A percentile compares a stretch with the other conserved stretches of the same genome.
Evolutionary conservation across 176 grass and related monocot species (phyloP).

Genomic region (Triticum urartu): DNA sequence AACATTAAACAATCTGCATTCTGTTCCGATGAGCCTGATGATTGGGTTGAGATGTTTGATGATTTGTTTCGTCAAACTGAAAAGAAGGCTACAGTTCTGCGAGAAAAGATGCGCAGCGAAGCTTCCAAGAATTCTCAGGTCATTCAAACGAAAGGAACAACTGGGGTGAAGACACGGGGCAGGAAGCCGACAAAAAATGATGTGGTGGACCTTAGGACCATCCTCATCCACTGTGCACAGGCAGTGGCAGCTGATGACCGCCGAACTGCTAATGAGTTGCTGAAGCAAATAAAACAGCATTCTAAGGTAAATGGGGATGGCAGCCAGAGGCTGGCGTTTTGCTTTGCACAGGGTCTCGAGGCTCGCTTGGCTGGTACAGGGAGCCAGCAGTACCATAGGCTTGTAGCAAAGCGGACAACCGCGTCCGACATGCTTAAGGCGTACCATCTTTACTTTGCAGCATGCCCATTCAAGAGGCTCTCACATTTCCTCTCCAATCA

Average conservation of each 20-base stretch:
- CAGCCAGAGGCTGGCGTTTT: constrained; percentile 76
- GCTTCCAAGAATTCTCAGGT: constrained; percentile 55
- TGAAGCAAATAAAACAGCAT: constrained; percentile 94
- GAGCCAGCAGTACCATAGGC: constrained; percentile 79
- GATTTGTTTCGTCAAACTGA: constrained; percentile 65
- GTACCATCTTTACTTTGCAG: constrained; percentile 92
- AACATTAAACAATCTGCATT: constrained; percentile 81
- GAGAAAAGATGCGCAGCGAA: constrained; percentile 70
- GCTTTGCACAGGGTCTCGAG: constrained; percentile 91
- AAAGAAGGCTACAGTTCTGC: constrained; percentile 67
- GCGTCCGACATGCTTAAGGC: constrained; percentile 92
- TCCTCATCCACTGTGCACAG: constrained; percentile 92
- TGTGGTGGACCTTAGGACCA: constrained; percentile 85
- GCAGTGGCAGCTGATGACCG: constrained; percentile 91
- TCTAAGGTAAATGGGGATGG: constrained; percentile 71
- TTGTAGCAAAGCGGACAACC: constrained; percentile 83
- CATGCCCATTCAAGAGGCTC: constrained; percentile 91
- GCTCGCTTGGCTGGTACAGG: constrained; percentile 91
- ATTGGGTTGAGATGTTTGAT: constrained; percentile 84
- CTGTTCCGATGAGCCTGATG: constrained; percentile 61
- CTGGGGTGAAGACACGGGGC: constrained; percentile 45
- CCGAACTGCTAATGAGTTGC: constrained; percentile 69
- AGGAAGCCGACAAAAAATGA: constrained; percentile 88
- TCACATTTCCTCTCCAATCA: constrained; percentile 97
- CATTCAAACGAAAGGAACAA: constrained; percentile 45